These are phyloP conservation scores for Lasiosphaeria hispida DNA, from an alignment of 495 filamentous ascomycete genomes.

Conservation along the genomic window DNA sequence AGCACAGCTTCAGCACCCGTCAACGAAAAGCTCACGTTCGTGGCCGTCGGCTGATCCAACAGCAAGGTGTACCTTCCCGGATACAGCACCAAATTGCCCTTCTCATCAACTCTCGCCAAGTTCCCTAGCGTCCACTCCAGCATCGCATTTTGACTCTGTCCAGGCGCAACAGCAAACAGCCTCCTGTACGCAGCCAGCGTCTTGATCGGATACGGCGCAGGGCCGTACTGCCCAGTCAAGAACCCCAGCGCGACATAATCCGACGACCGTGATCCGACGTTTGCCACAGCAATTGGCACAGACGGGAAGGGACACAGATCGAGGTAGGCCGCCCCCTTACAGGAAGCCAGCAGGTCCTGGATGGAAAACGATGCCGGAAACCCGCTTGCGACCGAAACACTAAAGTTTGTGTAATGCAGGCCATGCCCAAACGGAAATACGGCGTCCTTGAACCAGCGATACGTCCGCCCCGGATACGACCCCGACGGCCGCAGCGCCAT, in stretches of 20 bases:
- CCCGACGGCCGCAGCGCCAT: constrained; percentile 41
- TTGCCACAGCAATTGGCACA: constrained; percentile 38
- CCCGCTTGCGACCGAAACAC: constrained; percentile 45
- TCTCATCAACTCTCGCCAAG: constrained; percentile 56
- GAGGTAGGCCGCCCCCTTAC: constrained; percentile 29
- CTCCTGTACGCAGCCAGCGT: constrained; percentile 60
- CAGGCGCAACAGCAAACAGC: constrained; percentile 44
- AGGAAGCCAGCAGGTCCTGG: constrained; percentile 28
- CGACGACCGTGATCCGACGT: constrained; percentile 53
- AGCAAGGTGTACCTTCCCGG: constrained; percentile 62
- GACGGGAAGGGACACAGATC: constrained; percentile 47
- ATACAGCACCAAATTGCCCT: constrained; percentile 61
- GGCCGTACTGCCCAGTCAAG: constrained; percentile 53
- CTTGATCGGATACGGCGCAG: constrained; percentile 61
- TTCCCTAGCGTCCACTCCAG: constrained; percentile 57
- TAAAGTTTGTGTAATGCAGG: constrained; percentile 50
- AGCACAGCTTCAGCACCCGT: constrained; percentile 34
- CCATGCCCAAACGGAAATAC: constrained; percentile 51
- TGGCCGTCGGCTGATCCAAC: constrained; percentile 49
- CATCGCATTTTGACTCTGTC: constrained; percentile 32
- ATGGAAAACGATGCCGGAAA: constrained; percentile 30
- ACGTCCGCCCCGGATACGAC: constrained; percentile 35
- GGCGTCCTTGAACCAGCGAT: constrained; percentile 42
- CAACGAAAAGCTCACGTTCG: constrained; percentile 40
- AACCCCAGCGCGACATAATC: constrained; percentile 62